Evolutionary conservation across 2,329 filamentous ascomycete genomes (phyloP).

Genomic region (Pestalotiopsis sp.): DNA sequence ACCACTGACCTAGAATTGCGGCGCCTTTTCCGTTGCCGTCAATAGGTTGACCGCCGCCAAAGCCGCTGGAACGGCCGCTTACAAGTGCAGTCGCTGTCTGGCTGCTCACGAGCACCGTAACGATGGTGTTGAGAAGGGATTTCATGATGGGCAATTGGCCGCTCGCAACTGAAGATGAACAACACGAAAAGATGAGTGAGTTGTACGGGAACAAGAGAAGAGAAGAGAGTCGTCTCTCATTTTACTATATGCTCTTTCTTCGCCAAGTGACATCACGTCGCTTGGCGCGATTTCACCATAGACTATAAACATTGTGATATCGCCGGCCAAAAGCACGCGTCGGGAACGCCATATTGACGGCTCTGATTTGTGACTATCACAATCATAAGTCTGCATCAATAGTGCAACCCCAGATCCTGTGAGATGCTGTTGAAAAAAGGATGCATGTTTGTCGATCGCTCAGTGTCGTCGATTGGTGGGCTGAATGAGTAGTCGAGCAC

Average conservation of each 20-base stretch:
- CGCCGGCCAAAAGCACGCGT: neutral
- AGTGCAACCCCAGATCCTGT: neutral
- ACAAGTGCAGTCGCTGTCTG: neutral
- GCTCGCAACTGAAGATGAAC: neutral
- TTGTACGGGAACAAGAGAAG: neutral
- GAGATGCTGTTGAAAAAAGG: neutral
- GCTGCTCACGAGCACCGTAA: neutral
- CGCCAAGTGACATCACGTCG: neutral
- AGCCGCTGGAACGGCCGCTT: neutral
- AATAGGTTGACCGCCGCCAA: neutral
- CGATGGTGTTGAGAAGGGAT: neutral
- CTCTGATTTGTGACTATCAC: neutral
- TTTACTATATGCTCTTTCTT: neutral
- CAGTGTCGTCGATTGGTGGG: neutral
- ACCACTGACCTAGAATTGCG: neutral
- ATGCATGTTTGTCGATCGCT: constrained; percentile 1
- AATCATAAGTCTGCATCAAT: neutral
- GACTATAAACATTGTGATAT: neutral
- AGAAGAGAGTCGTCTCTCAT: neutral
- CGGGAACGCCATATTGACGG: neutral
- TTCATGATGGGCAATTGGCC: neutral
- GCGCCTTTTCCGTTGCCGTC: constrained; percentile 8
- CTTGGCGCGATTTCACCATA: neutral
- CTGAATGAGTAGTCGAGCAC: neutral
- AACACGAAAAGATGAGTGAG: neutral